Evolutionary conservation across 441 rosid genomes (phyloP), one percentile per base, ranked within the genome.

Genomic region (Syzygium syzygioides): DNA sequence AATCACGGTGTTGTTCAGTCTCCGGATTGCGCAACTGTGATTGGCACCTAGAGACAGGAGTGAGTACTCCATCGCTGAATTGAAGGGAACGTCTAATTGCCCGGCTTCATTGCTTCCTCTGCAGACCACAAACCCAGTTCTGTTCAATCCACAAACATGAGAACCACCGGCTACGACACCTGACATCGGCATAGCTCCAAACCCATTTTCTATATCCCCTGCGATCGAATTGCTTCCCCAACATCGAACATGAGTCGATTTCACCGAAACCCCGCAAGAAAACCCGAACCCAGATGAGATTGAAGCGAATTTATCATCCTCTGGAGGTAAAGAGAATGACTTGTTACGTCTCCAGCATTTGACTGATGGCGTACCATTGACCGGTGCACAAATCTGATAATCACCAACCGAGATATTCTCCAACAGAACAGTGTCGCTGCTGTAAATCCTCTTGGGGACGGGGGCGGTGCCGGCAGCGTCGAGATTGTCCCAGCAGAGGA

Each of bases 401-500:
- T 86, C 90, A 37, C 90, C 90, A 17, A 89, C 88, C 9, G 90
- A 86, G 41, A 89, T 86, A 56, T 79, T 57, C 23, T 37, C 86
- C 37, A 89, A 79, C 54, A 30, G 41, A 83, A 41, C 88, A 34
- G 88, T 50, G 86, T 30, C 17, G 86, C 15, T 56, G n/a, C 9
- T 57, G 79, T 89, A 89, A 32, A 89, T 54, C 55, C 90, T 59
- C 79, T 60, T 89, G 87, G 62, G n/a, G 48, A 28, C 26, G 64
- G 20, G 59, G 87, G 62, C n/a, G 84, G 88, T 18, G 60, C 26
- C 1, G 37, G 30, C 10, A 30, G 41, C 55, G 50, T 79, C 15
- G 66, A 86, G 90, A 23, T 80, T 50, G 88, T 86, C 32, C 90
- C 90, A 89, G 86, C 90, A 89, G 88, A 86, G 59, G 88, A 89